Percentiles rank a stretch among this genome's conserved stretches.
Conservation (phyloP, 2,329 filamentous ascomycete species). For the Pseudocercospora fuligena region DNA sequence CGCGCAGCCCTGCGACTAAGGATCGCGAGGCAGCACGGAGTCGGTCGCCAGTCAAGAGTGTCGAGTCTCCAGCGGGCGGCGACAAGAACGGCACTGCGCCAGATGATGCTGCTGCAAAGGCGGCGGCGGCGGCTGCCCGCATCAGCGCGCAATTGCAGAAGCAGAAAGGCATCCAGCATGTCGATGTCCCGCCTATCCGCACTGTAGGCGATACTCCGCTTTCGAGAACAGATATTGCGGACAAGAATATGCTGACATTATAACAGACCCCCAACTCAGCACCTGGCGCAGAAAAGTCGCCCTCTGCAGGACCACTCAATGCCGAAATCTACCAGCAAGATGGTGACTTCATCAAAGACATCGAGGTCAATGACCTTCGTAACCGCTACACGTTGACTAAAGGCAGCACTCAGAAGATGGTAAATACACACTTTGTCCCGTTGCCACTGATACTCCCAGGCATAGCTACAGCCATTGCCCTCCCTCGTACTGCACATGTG, state of each 20-base stretch:
- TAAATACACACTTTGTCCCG: slow-evolving; percentile 72
- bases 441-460: slow-evolving; percentile 65
- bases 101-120: slow-evolving; percentile 61
- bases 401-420: slow-evolving; percentile 97
- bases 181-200: slow-evolving; percentile 82
- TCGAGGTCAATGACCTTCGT: slow-evolving; percentile 96
- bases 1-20: slow-evolving; percentile 63
- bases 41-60: slow-evolving; percentile 72
- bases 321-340: slow-evolving; percentile 92
- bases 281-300: slow-evolving; percentile 59
- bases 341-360: slow-evolving; percentile 97
- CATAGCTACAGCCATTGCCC: slow-evolving; percentile 31
- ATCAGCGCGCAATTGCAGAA: slow-evolving; percentile 55
- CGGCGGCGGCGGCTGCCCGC: slow-evolving; percentile 72
- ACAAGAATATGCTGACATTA: slow-evolving; percentile 22
- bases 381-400: slow-evolving; percentile 98
- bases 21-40: slow-evolving; percentile 72
- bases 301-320: slow-evolving; percentile 66
- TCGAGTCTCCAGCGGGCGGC: slow-evolving; percentile 53
- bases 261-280: slow-evolving; percentile 45
- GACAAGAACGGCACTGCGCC: slow-evolving; percentile 28
- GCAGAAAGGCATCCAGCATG: slow-evolving; percentile 87
- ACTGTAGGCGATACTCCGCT: slow-evolving; percentile 50
- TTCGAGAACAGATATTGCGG: neutral
- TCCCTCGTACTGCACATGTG: slow-evolving; percentile 8